Evolutionary conservation across 1,284 basidiomycete species (phyloP), one percentile per base, ranked within the genome.

Genomic region (Ganoderma boninense): DNA sequence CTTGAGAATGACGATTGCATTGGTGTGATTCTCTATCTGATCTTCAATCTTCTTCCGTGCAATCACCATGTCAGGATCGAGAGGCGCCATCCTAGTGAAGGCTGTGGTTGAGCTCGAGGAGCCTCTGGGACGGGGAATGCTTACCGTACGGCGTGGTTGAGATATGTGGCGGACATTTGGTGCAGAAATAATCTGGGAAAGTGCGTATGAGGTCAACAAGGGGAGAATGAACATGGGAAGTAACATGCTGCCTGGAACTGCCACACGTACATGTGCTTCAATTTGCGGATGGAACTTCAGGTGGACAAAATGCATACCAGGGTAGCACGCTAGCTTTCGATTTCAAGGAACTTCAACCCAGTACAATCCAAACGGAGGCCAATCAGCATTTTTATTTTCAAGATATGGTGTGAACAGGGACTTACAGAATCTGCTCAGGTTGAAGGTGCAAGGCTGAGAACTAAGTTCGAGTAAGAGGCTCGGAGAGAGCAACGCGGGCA

Each of bases 1-100:
- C 56, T 67, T 69, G 42, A 73, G 68, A 23, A 66, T 65, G 4
- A 69, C 67, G 57, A 73, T 73, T 2, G 64, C 64, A 29, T 42
- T 42, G 26, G 44, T 40, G 38, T 71, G 68, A 23, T 35, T 38
- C 6, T 62, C 56, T 16, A 73, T 73, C 32, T 73, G 69, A 16
- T 67, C 68, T 54, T 71, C 69, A 8, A 71, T 26, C 66, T 62
- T 67, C 23, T 18, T 57, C 38, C 59, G 59, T 8, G 59, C 59
- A 61, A 20, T 29, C 18, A 16, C 29, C 14, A 32, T 35, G 29
- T 57, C 29, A 14, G 29, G 29, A 8, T 57, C 54, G 16, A 13
- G 54, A 32, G 54, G 54, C 16, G 18, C 29, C 11, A 20, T 23
- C 32, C 54, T 57, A 57, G 26, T 32, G 4, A 57, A 57, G 32